Evolutionary conservation across 352 stramenopile genomes (phyloP), one percentile per base, ranked within the genome.

Genomic region (Phytophthora sp.): DNA sequence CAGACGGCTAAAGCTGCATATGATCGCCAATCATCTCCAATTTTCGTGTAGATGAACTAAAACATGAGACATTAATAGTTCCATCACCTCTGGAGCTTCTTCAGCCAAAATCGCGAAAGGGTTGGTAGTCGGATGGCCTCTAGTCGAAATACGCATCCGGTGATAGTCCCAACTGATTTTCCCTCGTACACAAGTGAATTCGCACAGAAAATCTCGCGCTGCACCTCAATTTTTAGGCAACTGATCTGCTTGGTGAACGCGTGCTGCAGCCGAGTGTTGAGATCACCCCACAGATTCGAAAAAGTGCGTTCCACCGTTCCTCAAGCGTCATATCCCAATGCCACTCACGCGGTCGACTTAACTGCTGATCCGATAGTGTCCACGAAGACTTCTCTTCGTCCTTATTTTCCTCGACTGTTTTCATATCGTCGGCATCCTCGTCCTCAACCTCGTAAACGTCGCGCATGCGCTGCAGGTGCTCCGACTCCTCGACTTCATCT

Each of bases 1-100:
- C 74, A 7, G 77, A 89, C 7, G 90, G 90, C 30, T 95, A 84
- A 2, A 96, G 71, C 55, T 96, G 89, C 73, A 90, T 69, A 53
- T 97, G 88, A 41, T 97, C 90, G 11, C 90, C 90, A 54, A 96
- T 95, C 87, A 96, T 96, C 67, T 96, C 84, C 16, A 97, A 47
- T 45, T 97, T 96, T 45, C 82, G 79, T 2, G 86, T 96, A 5
- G 83, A 93, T 11, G 88, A 88, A 36, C 80, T 84, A 23, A 97
- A 78, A 54, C 88, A 96, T 33, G 84, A 82, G 35, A 97, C 91
- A n/a, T n/a, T n/a, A n/a, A n/a, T n/a, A n/a, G 85, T 59, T 96
- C 84, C 56, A 96, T 79, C 26, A 97, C 89, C 76, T 96, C 88
- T 0, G 81, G 92, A 9, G 90, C 86, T 51, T 97, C 90, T 74